These are phyloP conservation scores for Monosporascus sp. DNA, from an alignment of 2,329 filamentous ascomycete genomes.

Conservation along the genomic window DNA sequence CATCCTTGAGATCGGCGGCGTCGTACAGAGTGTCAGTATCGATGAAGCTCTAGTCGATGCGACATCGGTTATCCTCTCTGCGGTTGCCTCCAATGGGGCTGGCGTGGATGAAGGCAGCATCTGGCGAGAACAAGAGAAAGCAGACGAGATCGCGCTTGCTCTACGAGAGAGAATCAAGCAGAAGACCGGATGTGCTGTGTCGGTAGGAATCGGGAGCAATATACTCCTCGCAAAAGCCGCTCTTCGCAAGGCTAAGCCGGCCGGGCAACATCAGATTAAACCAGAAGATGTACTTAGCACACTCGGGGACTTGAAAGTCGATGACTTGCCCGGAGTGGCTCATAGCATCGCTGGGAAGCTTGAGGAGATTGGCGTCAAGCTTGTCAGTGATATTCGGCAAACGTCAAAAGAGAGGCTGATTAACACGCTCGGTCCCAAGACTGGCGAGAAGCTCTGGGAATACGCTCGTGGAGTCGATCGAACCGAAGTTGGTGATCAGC, in stretches of 20 bases:
- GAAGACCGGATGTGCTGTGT: conserved; percentile 80
- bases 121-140: conserved; percentile 73
- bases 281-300: conserved; percentile 74
- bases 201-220: conserved; percentile 86
- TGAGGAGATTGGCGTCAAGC: conserved; percentile 77
- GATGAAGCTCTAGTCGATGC: conserved; percentile 91
- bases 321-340: conserved; percentile 86
- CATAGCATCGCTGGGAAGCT: conserved; percentile 83
- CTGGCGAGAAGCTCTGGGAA: conserved; percentile 83
- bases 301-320: conserved; percentile 71
- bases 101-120: conserved; percentile 63
- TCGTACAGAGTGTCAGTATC: conserved; percentile 94
- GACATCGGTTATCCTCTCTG: conserved; percentile 62
- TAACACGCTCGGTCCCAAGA: conserved; percentile 79
- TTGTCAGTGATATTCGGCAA: conserved; percentile 77
- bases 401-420: conserved; percentile 71
- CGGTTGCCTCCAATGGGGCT: conserved; percentile 61
- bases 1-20: conserved; percentile 71
- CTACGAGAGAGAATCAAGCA: conserved; percentile 67
- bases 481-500: conserved; percentile 79
- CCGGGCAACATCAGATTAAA: conserved; percentile 84
- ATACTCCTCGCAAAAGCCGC: conserved; percentile 90
- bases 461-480: conserved; percentile 86
- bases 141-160: conserved; percentile 62
- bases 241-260: conserved; percentile 86